Evolutionary conservation across 2,329 filamentous ascomycete genomes (phyloP), one percentile per base, ranked within the genome.

Genomic region (Elsinoe ampelina): DNA sequence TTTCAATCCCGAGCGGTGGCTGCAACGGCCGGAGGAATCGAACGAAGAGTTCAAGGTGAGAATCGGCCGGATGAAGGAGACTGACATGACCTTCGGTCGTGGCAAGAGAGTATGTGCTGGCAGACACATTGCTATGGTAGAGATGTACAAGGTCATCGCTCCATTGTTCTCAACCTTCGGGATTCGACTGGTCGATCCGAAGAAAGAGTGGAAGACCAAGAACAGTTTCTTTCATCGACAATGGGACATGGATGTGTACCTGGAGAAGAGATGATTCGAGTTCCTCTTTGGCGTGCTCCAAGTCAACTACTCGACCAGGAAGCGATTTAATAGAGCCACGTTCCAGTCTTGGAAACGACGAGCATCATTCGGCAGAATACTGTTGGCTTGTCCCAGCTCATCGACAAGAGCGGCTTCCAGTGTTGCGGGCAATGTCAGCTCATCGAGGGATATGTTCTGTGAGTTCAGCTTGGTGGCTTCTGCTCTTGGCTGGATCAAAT

Each of bases 1-100:
- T 0, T 78, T 72, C 59, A 60, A 64, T 17, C 75, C 75, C 0
- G 74, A 77, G 58, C 63, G 76, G 19, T 78, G 76, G 76, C 60
- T 77, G 2, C 67, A 70, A 2, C 67, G 8, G 17, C 12, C n/a
- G 4, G 15, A 34, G 32, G 48, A 52, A 15, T 3, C 8, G 11
- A 19, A 52, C 2, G 17, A 52, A 7, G 48, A 36, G 10, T 52
- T 19, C 48, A 52, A 52, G 19, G 10, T 17, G 10, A 15, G 48
- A 26, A 11, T 52, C 12, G 17, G 32, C 10, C 13, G 19, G 34
- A 52, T 52, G 34, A 52, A 39, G 32, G 48, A 52, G n/a, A 52
- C 48, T 7, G 48, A 52, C 19, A 38, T 60, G 54, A 54, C 54
- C 19, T 60, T 58, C 30, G 59, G 59, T 32, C 34, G 32, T 11